These are phyloP conservation scores for Parastagonospora avenae DNA, from an alignment of 2,329 filamentous ascomycete genomes.

Conservation along the genomic window DNA sequence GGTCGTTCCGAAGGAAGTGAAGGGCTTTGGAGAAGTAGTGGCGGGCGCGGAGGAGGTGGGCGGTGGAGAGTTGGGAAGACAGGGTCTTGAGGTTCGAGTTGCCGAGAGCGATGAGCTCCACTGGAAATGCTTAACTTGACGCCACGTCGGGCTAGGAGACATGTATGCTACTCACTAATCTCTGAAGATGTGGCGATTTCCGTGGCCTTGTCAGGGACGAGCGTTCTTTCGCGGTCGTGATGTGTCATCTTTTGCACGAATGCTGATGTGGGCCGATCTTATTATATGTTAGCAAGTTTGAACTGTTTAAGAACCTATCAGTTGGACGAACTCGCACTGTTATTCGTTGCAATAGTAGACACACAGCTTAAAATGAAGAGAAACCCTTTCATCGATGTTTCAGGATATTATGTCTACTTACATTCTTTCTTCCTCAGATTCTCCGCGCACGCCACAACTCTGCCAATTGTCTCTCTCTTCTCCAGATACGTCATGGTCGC, in stretches of 20 bases:
- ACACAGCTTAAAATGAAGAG: background rate
- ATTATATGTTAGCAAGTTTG: background rate
- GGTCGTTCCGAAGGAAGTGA: conserved; percentile 11
- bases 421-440: conserved; percentile 10
- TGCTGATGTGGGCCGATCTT: background rate
- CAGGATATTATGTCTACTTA: background rate
- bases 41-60: conserved; percentile 1
- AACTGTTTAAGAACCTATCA: background rate
- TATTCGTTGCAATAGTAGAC: too few species aligned
- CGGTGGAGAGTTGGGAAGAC: background rate
- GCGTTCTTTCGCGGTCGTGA: background rate
- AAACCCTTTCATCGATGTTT: background rate
- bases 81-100: conserved; percentile 7
- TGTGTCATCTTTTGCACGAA: background rate
- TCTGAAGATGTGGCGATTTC: background rate
- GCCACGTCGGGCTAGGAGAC: too few species aligned
- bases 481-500: conserved; percentile 13
- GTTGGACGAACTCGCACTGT: too few species aligned
- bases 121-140: too few species aligned
- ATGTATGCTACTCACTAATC: background rate
- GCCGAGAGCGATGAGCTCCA: conserved; percentile 1
- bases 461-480: conserved; percentile 6
- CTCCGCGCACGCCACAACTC: conserved; percentile 12
- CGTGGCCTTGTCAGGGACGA: background rate
- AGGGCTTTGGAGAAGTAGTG: conserved; percentile 19